Evolutionary conservation across 768 basidiomycete species (phyloP).

Genomic region (Boletus patriciae): DNA sequence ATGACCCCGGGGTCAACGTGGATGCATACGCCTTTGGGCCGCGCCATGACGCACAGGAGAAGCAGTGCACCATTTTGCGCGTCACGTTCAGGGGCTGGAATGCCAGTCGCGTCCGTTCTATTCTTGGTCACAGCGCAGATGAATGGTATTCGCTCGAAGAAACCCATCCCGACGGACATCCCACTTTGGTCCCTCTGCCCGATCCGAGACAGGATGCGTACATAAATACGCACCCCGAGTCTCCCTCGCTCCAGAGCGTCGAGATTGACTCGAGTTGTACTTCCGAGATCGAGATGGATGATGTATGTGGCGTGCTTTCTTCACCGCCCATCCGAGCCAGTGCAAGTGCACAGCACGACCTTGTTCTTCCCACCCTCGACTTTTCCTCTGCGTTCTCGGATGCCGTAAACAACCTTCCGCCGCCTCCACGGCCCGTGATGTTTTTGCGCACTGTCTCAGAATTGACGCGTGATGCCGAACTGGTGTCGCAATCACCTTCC

Average conservation of each 20-base stretch:
- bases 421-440: conserved; percentile 16
- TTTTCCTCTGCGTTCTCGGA: conserved; percentile 52
- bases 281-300: conserved; percentile 10
- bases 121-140: conserved; percentile 69
- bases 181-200: neutral
- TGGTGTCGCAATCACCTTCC: neutral
- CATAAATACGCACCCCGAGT: neutral
- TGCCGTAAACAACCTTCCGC: neutral
- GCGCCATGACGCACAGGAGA: conserved; percentile 34
- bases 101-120: conserved; percentile 56
- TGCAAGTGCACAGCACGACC: conserved; percentile 60
- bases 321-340: conserved; percentile 24
- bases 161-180: conserved; percentile 21
- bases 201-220: conserved; percentile 4
- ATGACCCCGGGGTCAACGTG: conserved; percentile 46
- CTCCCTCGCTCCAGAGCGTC: conserved; percentile 1
- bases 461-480: conserved; percentile 13
- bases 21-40: conserved; percentile 62
- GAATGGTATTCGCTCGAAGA: conserved; percentile 81
- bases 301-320: conserved; percentile 5
- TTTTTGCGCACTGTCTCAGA: conserved; percentile 28
- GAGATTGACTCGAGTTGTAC: conserved; percentile 6
- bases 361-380: conserved; percentile 77
- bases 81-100: conserved; percentile 78
- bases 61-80: conserved; percentile 63